phyloP scores from a whole-genome alignment of 768 basidiomycete genomes.

The Tremella yokohamensis region DNA sequence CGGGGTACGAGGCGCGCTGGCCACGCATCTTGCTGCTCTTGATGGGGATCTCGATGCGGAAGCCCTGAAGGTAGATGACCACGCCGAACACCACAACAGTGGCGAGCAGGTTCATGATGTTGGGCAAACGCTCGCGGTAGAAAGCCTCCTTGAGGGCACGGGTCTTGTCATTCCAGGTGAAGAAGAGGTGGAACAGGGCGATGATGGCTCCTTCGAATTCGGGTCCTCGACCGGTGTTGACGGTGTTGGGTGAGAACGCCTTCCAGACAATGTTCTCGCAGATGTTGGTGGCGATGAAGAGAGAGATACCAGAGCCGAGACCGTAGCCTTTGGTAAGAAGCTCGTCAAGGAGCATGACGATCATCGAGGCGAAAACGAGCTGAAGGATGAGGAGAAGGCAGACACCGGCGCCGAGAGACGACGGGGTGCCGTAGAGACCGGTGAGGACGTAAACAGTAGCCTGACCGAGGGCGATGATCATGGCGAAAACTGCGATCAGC shows the following conservation, averaged over 20 bases:
- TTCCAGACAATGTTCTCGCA: conserved; percentile 99
- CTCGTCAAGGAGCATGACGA: conserved; percentile 97
- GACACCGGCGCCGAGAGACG: conserved; percentile 91
- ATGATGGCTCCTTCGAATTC: conserved; percentile 98
- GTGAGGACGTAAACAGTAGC: conserved; percentile 95
- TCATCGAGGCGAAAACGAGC: conserved; percentile 85
- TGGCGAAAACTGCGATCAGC: conserved; percentile 72
- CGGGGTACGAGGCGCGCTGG: conserved; percentile 90
- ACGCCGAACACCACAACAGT: conserved; percentile 86
- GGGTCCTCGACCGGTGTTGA: conserved; percentile 96
- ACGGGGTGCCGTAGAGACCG: conserved; percentile 91
- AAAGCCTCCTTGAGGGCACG: conserved; percentile 96
- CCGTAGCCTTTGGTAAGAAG: conserved; percentile 99
- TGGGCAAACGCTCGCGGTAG: conserved; percentile 94
- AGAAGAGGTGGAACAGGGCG: conserved; percentile 91
- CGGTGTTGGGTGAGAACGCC: conserved; percentile 94
- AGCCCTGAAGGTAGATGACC: conserved; percentile 98
- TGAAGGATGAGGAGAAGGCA: conserved; percentile 96
- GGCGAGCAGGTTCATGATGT: conserved; percentile 94
- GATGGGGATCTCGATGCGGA: conserved; percentile 97
- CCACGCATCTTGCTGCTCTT: conserved; percentile 95
- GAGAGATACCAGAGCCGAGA: conserved; percentile 94
- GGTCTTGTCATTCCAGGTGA: conserved; percentile 98
- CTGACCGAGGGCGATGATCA: conserved; percentile 93
- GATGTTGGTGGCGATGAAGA: conserved; percentile 99